Conservation (phyloP, 2,329 filamentous ascomycete genomes). For the Trichoderma harzianum region DNA sequence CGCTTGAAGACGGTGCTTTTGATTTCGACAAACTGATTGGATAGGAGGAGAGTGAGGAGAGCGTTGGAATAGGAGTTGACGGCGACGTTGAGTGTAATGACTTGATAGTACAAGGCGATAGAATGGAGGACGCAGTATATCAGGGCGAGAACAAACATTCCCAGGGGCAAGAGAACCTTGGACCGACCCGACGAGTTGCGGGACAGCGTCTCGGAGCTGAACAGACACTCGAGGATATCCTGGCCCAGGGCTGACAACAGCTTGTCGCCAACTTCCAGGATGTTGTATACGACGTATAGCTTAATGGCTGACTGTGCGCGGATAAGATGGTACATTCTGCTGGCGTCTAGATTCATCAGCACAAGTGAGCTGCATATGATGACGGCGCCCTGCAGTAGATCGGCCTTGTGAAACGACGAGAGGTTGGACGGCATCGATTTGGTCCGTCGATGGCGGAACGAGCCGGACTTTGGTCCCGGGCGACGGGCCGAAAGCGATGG, state of each 20-base stretch:
- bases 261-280: constrained; percentile 88
- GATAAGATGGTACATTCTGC: constrained; percentile 97
- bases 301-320: constrained; percentile 96
- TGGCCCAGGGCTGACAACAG: constrained; percentile 89
- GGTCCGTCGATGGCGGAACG: constrained; percentile 63
- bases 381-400: constrained; percentile 84
- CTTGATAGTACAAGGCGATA: constrained; percentile 89
- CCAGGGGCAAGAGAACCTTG: constrained; percentile 82
- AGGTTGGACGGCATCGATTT: constrained; percentile 84
- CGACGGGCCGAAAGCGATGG: constrained; percentile 24
- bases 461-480: constrained; percentile 32
- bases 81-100: constrained; percentile 95
- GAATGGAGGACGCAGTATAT: constrained; percentile 86
- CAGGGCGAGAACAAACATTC: constrained; percentile 85
- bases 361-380: constrained; percentile 82
- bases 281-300: constrained; percentile 97
- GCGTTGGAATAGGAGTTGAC: constrained; percentile 99
- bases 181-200: constrained; percentile 84
- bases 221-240: constrained; percentile 92
- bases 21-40: constrained; percentile 98
- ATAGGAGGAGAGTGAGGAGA: constrained; percentile 83
- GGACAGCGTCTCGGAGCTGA: constrained; percentile 88
- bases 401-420: constrained; percentile 87
- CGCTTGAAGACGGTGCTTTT: constrained; percentile 98
- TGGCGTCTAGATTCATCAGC: constrained; percentile 89